phyloP scores from a whole-genome alignment of 192 early-diverging fungal genomes.

The Coemansia sp. region DNA sequence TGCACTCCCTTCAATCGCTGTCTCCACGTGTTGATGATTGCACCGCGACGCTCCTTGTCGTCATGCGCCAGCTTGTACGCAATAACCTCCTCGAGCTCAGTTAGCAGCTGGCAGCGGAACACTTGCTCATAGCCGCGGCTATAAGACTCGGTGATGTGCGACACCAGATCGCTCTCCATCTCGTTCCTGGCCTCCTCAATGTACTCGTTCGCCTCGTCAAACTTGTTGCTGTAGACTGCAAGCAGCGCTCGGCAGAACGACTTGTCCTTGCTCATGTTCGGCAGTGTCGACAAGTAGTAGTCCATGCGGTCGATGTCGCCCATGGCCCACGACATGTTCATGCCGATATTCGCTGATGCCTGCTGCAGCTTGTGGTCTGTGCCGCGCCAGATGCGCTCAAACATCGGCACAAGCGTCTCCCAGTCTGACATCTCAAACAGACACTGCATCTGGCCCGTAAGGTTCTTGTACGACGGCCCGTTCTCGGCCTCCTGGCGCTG shows the following conservation, averaged over 20 bases:
- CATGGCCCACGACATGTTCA: conserved; percentile 92
- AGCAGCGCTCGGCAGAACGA: conserved; percentile 90
- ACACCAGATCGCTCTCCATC: conserved; percentile 84
- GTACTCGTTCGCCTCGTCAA: conserved; percentile 65
- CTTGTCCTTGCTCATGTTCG: conserved; percentile 63
- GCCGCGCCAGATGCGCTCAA: conserved; percentile 74
- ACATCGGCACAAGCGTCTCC: conserved; percentile 77
- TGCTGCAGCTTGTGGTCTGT: conserved; percentile 64
- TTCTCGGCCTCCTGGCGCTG: conserved; percentile 62
- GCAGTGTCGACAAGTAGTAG: conserved; percentile 82
- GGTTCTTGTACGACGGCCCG: conserved; percentile 54
- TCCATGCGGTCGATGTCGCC: conserved; percentile 91
- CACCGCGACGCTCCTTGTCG: conserved; percentile 69
- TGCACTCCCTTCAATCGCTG: conserved; percentile 82
- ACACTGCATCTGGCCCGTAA: conserved; percentile 85
- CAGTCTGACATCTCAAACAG: conserved; percentile 91
- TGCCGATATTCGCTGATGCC: conserved; percentile 82
- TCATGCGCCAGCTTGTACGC: conserved; percentile 81
- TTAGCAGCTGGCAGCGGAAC: conserved; percentile 95
- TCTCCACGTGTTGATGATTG: conserved; percentile 87
- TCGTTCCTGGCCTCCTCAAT: conserved; percentile 84
- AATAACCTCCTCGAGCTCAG: conserved; percentile 96
- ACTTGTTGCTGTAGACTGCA: conserved; percentile 77
- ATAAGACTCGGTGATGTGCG: conserved; percentile 90
- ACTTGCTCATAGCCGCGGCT: conserved; percentile 85